Base-by-base conservation (phyloP, 2,329 filamentous ascomycete species). In the Trichophyton equinum region DNA sequence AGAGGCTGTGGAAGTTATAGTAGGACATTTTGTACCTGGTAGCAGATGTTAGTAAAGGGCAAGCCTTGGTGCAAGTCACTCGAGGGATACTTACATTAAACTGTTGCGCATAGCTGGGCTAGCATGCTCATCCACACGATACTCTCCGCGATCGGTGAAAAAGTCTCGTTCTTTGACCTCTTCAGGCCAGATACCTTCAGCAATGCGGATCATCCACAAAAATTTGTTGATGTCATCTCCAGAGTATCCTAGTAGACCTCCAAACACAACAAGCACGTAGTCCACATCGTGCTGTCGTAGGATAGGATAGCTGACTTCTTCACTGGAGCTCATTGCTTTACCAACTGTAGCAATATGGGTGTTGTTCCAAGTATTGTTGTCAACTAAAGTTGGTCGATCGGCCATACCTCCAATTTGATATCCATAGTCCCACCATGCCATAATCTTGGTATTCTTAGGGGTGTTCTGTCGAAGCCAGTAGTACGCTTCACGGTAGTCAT, bases 361-460 rank as follows among this genome's bases (percentile, higher is more conserved):
- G 79, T 99, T 99, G 81, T 99, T 99, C 94, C 94, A 99, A 1
- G 94, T 99, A 79, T 99, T 99, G 81, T 99, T 99, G 80, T 99
- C 94, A 38, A 99, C 94, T 38, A 99, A 81, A 0, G 94, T 99
- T 38, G 94, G 94, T 60, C 94, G 85, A 74, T 99, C 94, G 57
- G 94, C 94, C 94, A 99, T 99, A 67, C 94, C 94, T 78, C 94
- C 94, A 75, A 99, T 99, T 78, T 99, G 94, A 79, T 99, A 99
- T 66, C 94, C 94, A 71, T 99, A 99, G 74, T 99, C 94, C 94
- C 94, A 99, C 94, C 94, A 99, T 1, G 91, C 94, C 92, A 97
- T 97, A 72, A 99, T 88, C 82, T 97, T 99, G 71, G 95, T 91
- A 69, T 96, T 89, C 67, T 92, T 83, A 63, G 87, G 82, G 8